Evolutionary conservation across 2,329 filamentous ascomycete genomes (phyloP), one percentile per base, ranked within the genome.

Genomic region (Leptodontidium sp.): DNA sequence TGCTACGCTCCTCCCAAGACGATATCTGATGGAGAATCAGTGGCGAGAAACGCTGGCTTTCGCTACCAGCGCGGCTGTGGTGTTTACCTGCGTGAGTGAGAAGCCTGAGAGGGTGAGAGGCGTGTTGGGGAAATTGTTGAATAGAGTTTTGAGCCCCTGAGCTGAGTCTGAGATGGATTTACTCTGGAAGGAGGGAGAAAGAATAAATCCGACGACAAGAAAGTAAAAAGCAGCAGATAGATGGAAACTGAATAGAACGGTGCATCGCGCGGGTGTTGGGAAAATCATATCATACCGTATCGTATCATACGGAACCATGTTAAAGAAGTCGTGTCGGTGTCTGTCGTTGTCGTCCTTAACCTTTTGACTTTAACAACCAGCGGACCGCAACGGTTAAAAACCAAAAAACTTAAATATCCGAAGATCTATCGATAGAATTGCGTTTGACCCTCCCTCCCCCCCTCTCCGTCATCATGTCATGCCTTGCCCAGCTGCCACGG

Each of bases 1-100:
- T 71, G 92, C 91, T 9, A 93, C 91, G 0, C 78, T 94, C 70
- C 80, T 97, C 17, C 93, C 93, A 7, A 83, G 93, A 69, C 84
- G 87, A 50, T 97, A 96, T 78, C 77, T 79, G 2, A 74, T 79
- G 68, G 81, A 88, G 75, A 85, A 89, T 79, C 86, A 91, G 82
- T 91, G 89, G 88, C 83, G 86, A 63, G 91, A 93, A 82, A 88
- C 84, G 47, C 70, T 87, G 38, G 86, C 85, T 0, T 94, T 94
- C 79, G 88, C 91, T 0, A 77, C 85, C 55, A 92, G 90, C 76
- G 86, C 88, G 11, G 91, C 90, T 4, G 84, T 93, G 11, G 86
- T 94, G n/a, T 86, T 93, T 69, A 90, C 90, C 0, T 88, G 86
- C 75, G 85, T 89, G 29, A 80, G 84, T 50, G 91, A 93, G 80